Evolutionary conservation across 2,329 filamentous ascomycete species (phyloP).

Genomic region (Fusarium scirpi): DNA sequence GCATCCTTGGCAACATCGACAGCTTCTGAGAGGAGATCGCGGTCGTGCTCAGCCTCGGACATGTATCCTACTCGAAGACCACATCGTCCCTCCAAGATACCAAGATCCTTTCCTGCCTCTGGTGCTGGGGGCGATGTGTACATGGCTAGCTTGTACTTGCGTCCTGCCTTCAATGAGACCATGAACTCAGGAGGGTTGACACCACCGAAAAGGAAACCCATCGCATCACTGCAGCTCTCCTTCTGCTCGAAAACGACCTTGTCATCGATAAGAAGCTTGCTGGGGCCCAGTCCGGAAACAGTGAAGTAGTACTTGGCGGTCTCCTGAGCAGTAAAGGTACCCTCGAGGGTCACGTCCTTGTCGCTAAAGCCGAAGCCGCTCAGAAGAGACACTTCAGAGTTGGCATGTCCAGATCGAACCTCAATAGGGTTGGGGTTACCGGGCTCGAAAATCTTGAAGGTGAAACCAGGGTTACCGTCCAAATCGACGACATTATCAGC

Average conservation of each 20-base stretch:
- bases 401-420: slow-evolving; percentile 41
- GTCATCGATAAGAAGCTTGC: slow-evolving; percentile 49
- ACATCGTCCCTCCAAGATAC: slow-evolving; percentile 50
- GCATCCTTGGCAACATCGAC: slow-evolving; percentile 68
- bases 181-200: slow-evolving; percentile 49
- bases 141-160: slow-evolving; percentile 50
- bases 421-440: slow-evolving; percentile 44
- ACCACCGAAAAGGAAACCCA: slow-evolving; percentile 52
- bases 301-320: slow-evolving; percentile 51
- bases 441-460: slow-evolving; percentile 48
- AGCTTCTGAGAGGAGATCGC: slow-evolving; percentile 60
- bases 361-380: slow-evolving; percentile 39
- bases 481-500: slow-evolving; percentile 48
- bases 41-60: slow-evolving; percentile 50
- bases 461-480: slow-evolving; percentile 51
- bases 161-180: slow-evolving; percentile 46
- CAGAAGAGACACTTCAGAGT: slow-evolving; percentile 44
- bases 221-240: slow-evolving; percentile 49
- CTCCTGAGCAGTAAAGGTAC: slow-evolving; percentile 49
- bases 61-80: slow-evolving; percentile 51
- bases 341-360: slow-evolving; percentile 49
- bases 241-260: slow-evolving; percentile 50
- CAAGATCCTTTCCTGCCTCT: slow-evolving; percentile 42
- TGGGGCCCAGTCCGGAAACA: slow-evolving; percentile 49
- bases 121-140: slow-evolving; percentile 48